Conservation (phyloP, 164 flowering plant genomes). For the Berberis thunbergii region DNA sequence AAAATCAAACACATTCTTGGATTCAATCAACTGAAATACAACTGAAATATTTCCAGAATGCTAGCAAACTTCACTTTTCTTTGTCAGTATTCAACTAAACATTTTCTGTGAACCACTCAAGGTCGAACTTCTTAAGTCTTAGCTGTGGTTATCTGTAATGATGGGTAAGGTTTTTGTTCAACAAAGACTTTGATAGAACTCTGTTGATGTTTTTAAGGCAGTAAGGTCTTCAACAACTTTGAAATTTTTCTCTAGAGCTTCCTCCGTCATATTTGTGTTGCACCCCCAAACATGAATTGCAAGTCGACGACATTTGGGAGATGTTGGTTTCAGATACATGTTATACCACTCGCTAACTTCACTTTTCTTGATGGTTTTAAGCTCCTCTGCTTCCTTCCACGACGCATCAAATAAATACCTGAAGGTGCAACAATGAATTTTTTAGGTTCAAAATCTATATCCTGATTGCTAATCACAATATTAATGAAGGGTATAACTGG, state of each 20-base stretch:
- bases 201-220: constrained; percentile 46
- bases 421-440: constrained; percentile 6
- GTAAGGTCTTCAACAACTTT: constrained; percentile 40
- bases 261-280: constrained; percentile 44
- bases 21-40: no score
- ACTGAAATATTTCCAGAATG: no score
- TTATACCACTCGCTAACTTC: constrained; percentile 67
- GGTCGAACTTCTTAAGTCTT: no score
- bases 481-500: neutral
- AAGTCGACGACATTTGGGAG: constrained; percentile 66
- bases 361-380: constrained; percentile 44
- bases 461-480: neutral
- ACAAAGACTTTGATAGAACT: constrained; percentile 64
- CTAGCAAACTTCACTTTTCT: no score
- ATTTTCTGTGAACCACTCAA: no score
- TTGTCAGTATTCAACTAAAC: no score
- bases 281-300: constrained; percentile 86
- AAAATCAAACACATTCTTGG: no score
- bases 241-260: constrained; percentile 20
- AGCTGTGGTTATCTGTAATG: neutral
- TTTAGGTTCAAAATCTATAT: neutral
- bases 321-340: constrained; percentile 45
- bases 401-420: constrained; percentile 84
- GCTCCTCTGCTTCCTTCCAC: constrained; percentile 63
- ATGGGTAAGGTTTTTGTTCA: constrained; percentile 12